Percentiles rank a stretch among this genome's conserved stretches.
These are phyloP conservation scores for Pseudonectria buxi DNA, from an alignment of 2,329 filamentous ascomycete species.

Conservation along the genomic window DNA sequence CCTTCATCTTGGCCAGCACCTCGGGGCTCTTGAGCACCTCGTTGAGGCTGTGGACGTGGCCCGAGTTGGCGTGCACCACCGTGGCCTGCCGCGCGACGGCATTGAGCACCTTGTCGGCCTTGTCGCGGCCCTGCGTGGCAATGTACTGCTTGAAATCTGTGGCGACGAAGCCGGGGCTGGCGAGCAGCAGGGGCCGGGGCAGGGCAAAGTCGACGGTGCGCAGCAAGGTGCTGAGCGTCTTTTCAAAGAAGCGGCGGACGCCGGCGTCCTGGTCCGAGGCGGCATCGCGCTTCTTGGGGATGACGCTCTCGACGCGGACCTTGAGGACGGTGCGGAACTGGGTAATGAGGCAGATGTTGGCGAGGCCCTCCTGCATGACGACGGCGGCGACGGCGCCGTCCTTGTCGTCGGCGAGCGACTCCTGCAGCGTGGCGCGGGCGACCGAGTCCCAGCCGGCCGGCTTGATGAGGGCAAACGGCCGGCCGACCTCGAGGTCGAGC, in stretches of 20 bases:
- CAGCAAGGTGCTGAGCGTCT: slow-evolving; percentile 66
- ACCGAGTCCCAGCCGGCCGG: slow-evolving; percentile 82
- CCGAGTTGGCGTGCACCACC: slow-evolving; percentile 77
- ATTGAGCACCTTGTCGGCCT: slow-evolving; percentile 62
- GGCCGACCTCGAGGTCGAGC: slow-evolving; percentile 75
- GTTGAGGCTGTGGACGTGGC: slow-evolving; percentile 78
- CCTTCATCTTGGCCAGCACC: slow-evolving; percentile 68
- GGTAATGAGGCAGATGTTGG: slow-evolving; percentile 77
- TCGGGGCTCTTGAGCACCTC: slow-evolving; percentile 79
- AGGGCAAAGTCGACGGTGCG: slow-evolving; percentile 69
- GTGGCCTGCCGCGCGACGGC: slow-evolving; percentile 55
- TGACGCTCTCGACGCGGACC: slow-evolving; percentile 51
- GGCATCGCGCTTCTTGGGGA: slow-evolving; percentile 62
- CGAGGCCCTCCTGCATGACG: slow-evolving; percentile 84
- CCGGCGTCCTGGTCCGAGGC: slow-evolving; percentile 62
- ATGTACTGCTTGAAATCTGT: slow-evolving; percentile 71
- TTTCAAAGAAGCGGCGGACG: slow-evolving; percentile 68
- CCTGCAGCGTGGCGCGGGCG: slow-evolving; percentile 67
- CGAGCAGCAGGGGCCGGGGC: slow-evolving; percentile 70
- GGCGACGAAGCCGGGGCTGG: slow-evolving; percentile 84
- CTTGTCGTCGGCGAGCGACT: slow-evolving; percentile 71
- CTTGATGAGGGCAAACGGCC: slow-evolving; percentile 86
- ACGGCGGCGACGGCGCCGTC: slow-evolving; percentile 81
- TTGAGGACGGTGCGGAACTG: slow-evolving; percentile 72
- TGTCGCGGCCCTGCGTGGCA: slow-evolving; percentile 50